Base-by-base conservation (phyloP, 2,329 filamentous ascomycete species). In the Kalaharituber pfeilii region DNA sequence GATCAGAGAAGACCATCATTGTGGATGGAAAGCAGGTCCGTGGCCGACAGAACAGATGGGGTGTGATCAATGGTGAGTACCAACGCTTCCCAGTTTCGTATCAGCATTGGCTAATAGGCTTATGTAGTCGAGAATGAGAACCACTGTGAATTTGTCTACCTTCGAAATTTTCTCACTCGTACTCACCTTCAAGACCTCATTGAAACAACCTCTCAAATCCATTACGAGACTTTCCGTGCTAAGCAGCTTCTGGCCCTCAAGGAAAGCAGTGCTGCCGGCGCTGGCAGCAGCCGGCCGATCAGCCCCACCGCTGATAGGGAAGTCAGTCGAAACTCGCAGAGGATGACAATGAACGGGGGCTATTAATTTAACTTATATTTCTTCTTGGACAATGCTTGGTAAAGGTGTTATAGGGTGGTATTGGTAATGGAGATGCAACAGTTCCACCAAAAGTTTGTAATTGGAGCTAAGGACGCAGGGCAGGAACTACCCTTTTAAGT, bases 141-240 rank as follows among this genome's bases (percentile, higher is more conserved):
- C 73, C 91, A 98, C 77, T 98, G 91, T 79, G 91, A 98, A 79
- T 98, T 98, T 67, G 83, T 96, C 67, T 95, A 94, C 71, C 80
- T 98, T 59, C 83, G 91, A 69, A 89, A 98, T 77, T 98, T 98
- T 80, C 80, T 98, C 61, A 94, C 93, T 65, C 86, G 91, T 68
- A 96, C 91, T 60, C 91, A 98, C 71, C 80, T 98, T 55, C 91
- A 98, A 76, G 91, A 98, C 67, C 80, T 98, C 63, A 95, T 98
- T 71, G 91, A 98, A 75, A 98, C 91, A 28, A 98, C 91, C 49
- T 95, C 88, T 64, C 91, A 98, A 76, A 98, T 95, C 72, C 91
- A 98, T 78, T 98, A 98, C 77, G 91, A 98, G 77, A 94, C 87
- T 57, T 98, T 98, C 88, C 88, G 91, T 72, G 88, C 91, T 66